phyloP scores from a whole-genome alignment of 768 basidiomycete genomes.

The Amanita thiersii region DNA sequence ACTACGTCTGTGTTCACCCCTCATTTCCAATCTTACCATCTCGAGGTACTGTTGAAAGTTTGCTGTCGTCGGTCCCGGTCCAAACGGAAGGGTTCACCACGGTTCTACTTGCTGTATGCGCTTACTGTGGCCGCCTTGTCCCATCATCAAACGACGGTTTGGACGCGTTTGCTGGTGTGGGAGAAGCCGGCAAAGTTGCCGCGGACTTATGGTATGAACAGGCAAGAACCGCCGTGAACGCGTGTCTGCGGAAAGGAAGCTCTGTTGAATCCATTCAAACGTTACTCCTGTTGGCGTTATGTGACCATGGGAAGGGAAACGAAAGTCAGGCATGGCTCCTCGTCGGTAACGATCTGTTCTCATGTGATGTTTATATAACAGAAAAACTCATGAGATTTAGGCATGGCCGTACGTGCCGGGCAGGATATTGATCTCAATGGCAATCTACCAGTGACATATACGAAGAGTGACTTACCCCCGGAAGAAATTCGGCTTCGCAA shows the following conservation, averaged over 20 bases:
- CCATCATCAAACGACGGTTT: slow-evolving; percentile 7
- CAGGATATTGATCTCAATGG: slow-evolving; percentile 16
- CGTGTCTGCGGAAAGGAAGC: slow-evolving; percentile 10
- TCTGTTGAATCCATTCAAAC: slow-evolving; percentile 18
- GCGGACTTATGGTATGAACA: slow-evolving; percentile 21
- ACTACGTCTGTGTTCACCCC: slow-evolving; percentile 17
- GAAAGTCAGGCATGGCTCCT: slow-evolving; percentile 21
- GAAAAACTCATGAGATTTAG: slow-evolving; percentile 3
- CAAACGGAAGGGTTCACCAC: slow-evolving; percentile 11
- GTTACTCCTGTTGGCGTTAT: slow-evolving; percentile 17
- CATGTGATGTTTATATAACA: background rate
- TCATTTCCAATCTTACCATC: slow-evolving; percentile 18
- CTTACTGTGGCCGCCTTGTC: slow-evolving; percentile 19
- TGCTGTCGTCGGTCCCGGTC: slow-evolving; percentile 9
- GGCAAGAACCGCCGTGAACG: slow-evolving; percentile 10
- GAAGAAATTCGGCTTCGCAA: slow-evolving; percentile 12
- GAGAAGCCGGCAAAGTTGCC: slow-evolving; percentile 15
- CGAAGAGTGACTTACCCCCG: background rate
- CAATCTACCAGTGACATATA: background rate
- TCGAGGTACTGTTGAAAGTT: slow-evolving; percentile 9
- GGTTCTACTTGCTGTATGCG: slow-evolving; percentile 19
- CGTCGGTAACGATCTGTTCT: slow-evolving; percentile 12
- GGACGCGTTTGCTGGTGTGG: slow-evolving; percentile 7
- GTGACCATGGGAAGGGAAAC: slow-evolving; percentile 20
- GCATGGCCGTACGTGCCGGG: slow-evolving; percentile 15